Conservation (phyloP, 345 rosid species). For the Linum usitatissimum region DNA sequence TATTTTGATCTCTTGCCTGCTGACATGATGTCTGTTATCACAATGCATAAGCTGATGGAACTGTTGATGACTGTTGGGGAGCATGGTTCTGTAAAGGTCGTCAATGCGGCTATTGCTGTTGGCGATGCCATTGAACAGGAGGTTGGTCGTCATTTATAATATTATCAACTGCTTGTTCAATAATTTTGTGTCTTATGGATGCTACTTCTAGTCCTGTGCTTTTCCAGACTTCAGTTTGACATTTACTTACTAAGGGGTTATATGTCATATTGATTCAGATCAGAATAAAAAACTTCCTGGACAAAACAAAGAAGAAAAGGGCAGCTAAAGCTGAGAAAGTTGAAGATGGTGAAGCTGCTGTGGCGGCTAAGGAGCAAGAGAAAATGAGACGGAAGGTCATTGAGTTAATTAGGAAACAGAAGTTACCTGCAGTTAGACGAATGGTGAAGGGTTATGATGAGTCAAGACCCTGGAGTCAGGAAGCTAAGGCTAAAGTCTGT, state of each 20-base stretch:
- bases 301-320: conserved; percentile 61
- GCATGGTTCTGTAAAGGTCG: conserved; percentile 60
- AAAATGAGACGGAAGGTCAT: conserved; percentile 64
- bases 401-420: conserved; percentile 65
- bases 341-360: conserved; percentile 32
- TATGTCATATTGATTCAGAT: conserved; percentile 35
- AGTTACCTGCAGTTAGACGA: conserved; percentile 67
- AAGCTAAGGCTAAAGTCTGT: conserved; percentile 74
- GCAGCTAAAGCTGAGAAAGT: conserved; percentile 26
- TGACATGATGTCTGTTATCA: conserved; percentile 82
- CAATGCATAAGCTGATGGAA: conserved; percentile 81
- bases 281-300: conserved; percentile 63
- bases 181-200: not conserved
- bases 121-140: conserved; percentile 97
- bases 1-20: conserved; percentile 71
- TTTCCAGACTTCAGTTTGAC: not conserved
- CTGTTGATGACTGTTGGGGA: conserved; percentile 74
- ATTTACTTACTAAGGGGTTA: not conserved
- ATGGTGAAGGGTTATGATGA: conserved; percentile 63
- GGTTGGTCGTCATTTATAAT: conserved; percentile 29
- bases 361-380: conserved; percentile 38
- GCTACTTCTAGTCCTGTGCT: not conserved
- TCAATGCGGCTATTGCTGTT: conserved; percentile 57
- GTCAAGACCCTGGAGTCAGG: conserved; percentile 63
- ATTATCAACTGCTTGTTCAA: conserved; percentile 13